Evolutionary conservation across 192 early-diverging fungal species (phyloP).

Genomic region (Rhizoclosmatium sp.): DNA sequence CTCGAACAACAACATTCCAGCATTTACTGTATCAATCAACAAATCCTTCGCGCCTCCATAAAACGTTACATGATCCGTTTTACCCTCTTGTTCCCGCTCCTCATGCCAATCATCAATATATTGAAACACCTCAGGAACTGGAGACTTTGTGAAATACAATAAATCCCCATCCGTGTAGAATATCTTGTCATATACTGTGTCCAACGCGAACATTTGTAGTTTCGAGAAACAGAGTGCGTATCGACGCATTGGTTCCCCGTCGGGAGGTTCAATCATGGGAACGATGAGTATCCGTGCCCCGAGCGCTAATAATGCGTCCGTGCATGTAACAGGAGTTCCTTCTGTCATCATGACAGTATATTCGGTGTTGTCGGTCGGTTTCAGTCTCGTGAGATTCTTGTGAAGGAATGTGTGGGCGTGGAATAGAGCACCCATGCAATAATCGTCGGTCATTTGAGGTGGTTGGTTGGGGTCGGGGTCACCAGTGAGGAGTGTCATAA

Average conservation of each 20-base stretch:
- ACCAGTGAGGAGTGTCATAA: conserved; percentile 16
- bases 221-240: conserved; percentile 9
- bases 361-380: conserved; percentile 25
- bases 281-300: conserved; percentile 3
- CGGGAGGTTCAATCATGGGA: background rate
- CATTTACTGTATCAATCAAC: background rate
- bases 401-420: conserved; percentile 24
- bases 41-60: conserved; percentile 9
- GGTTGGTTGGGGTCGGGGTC: background rate
- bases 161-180: conserved; percentile 13
- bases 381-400: conserved; percentile 10
- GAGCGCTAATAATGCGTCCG: background rate
- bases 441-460: background rate
- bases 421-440: conserved; percentile 7
- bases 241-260: background rate
- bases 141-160: conserved; percentile 1
- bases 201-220: conserved; percentile 18
- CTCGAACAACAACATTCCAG: conserved; percentile 8
- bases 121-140: background rate
- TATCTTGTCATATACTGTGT: background rate
- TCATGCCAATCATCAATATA: background rate
- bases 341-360: conserved; percentile 27
- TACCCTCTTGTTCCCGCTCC: background rate
- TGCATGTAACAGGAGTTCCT: background rate
- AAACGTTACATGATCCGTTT: background rate